Evolutionary conservation across 2,329 filamentous ascomycete genomes (phyloP), one percentile per base, ranked within the genome.

Genomic region (Sporothrix euskadiensis): DNA sequence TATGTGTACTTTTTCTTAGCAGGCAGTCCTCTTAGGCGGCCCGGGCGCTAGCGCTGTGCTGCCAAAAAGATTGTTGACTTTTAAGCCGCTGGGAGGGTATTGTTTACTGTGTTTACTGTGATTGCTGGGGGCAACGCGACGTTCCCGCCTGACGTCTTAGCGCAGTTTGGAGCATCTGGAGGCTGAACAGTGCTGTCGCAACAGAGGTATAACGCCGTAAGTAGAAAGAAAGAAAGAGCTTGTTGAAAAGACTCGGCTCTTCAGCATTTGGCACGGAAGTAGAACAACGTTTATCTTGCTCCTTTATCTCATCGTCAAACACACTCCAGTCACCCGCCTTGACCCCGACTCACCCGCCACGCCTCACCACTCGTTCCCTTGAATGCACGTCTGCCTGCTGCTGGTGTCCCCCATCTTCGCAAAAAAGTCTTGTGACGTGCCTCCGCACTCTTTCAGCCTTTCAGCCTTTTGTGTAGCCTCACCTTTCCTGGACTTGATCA

Each of bases 61-160:
- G 12, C 52, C 26, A 26, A 4, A 9, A 16, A n/a, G 41, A 44
- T 49, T 66, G 61, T 69, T 69, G 65, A 69, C 61, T 44, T 66
- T 35, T 47, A 16, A 44, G 61, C 61, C 61, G 61, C 14, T 49
- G 10, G 12, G 3, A 4, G 12, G 1, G 44, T 4, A 16, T 59
- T 70, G 68, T 70, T 70, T 59, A 70, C 54, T 59, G 68, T 70
- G 68, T 70, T 70, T 59, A 70, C 54, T 59, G 68, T 35, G n/a
- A 70, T 70, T 70, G 68, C 68, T 69, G 57, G 32, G 44, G 54
- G 68, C 68, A 70, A 70, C 68, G 68, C 68, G 44, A 70, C 49
- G 49, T 35, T 39, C 26, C 16, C 16, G 44, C 44, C 65, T 32
- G 26, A 39, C 16, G 44, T 69, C 66, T 56, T 54, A 56, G 66